Percentiles rank a stretch among this genome's conserved stretches.
Evolutionary conservation across 768 basidiomycete genomes (phyloP).

Genomic region (Leucocoprinus leucothites): DNA sequence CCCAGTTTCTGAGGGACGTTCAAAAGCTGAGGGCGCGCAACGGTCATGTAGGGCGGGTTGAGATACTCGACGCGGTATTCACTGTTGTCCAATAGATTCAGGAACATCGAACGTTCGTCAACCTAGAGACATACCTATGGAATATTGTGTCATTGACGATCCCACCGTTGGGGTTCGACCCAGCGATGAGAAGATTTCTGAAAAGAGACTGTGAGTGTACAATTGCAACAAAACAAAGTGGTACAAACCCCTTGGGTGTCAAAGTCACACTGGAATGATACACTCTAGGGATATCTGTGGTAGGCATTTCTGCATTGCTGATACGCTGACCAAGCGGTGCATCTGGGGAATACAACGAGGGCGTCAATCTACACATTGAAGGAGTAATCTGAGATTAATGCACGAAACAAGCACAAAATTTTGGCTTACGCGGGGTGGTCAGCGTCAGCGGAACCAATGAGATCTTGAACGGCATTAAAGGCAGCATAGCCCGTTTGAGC

Average conservation of each 20-base stretch:
- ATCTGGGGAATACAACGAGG: slow-evolving; percentile 46
- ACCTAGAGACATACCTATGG: slow-evolving; percentile 17
- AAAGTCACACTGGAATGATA: slow-evolving; percentile 63
- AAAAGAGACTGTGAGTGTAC: neutral
- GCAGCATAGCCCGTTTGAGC: slow-evolving; percentile 41
- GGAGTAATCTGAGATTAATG: neutral
- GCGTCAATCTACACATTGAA: slow-evolving; percentile 26
- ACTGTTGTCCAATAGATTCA: slow-evolving; percentile 10
- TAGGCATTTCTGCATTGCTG: slow-evolving; percentile 44
- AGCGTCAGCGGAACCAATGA: slow-evolving; percentile 25
- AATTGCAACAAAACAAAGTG: slow-evolving; percentile 15
- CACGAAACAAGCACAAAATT: neutral
- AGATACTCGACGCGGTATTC: slow-evolving; percentile 43
- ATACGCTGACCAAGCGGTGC: slow-evolving; percentile 39
- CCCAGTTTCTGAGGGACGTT: slow-evolving; percentile 33
- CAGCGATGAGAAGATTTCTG: slow-evolving; percentile 33
- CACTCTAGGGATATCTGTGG: slow-evolving; percentile 45
- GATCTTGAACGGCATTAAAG: slow-evolving; percentile 27
- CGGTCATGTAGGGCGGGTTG: slow-evolving; percentile 39
- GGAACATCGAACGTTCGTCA: too few relatives aligned
- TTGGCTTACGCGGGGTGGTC: slow-evolving; percentile 28
- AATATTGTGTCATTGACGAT: slow-evolving; percentile 25
- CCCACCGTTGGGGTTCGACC: slow-evolving; percentile 42
- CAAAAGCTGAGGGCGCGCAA: slow-evolving; percentile 29
- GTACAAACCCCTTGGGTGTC: slow-evolving; percentile 48